Base-by-base conservation (phyloP, 208 protist genomes). In the Endotrypanum monterogeii region DNA sequence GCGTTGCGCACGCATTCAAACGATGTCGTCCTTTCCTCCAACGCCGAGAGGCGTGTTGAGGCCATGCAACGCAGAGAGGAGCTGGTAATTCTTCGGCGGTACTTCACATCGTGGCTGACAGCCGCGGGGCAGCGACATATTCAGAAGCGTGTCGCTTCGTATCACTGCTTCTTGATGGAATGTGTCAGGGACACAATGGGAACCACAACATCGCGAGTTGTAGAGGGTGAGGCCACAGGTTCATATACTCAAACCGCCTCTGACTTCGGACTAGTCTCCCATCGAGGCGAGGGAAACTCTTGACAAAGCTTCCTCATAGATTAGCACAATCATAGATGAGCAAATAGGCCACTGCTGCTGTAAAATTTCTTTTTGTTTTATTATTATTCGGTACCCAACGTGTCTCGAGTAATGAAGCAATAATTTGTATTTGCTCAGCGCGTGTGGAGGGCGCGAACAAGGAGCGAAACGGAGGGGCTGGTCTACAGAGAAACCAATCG, bases 81-180 rank as follows among this genome's bases (percentile, higher is more conserved):
- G 51, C 68, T 61, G 55, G 5, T 76, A 18, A 35, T 81, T 18
- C 65, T 81, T 32, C 48, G 66, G 20, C 70, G 41, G 3, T 81
- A 46, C 41, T 81, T 62, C 44, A 8, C 51, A 14, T 8, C 67
- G 50, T 81, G 76, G 76, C 18, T 71, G 16, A 32, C 63, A n/a
- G 70, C 63, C 3, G 63, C 50, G 3, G 65, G 73, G 14, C 46
- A 67, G 56, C 39, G 76, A n/a, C 71, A 54, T 18, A 67, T 81
- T 41, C 55, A 69, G 76, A 61, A 72, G n/a, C 67, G 71, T 37
- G 50, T 71, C 37, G 66, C 63, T 25, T 67, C 70, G 71, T 81
- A 81, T 51, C 76, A 76, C 39, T 20, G 51, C 25, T 69, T 69
- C 44, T 57, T 81, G 8, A 58, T 81, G 54, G 44, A 69, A n/a